Evolutionary conservation across 139 green algal species (phyloP), one percentile per base, ranked within the genome.

Genomic region (Chlorella sp.): DNA sequence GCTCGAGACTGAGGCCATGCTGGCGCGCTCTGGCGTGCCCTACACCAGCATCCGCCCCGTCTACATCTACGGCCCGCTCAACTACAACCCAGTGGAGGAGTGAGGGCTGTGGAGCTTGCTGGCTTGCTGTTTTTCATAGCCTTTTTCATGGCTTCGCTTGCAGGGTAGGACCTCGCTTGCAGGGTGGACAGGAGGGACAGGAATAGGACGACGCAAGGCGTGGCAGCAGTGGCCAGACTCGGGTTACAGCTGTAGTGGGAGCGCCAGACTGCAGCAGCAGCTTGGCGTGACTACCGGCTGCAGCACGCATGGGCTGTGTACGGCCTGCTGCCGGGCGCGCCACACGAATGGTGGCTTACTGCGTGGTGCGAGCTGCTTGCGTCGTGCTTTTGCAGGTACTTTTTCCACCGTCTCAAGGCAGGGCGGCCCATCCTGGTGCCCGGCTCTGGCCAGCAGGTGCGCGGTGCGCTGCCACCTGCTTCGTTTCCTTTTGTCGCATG

Each of bases 41-140:
- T 98, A 80, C 76, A 98, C 94, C 31, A 89, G 74, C 51, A 72
- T 98, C 20, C 87, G 94, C 27, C 94, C 94, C 17, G 93, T 98
- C 23, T 98, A 98, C 90, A 98, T 98, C 84, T 98, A 98, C 82
- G 92, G 90, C 55, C 93, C 94, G 5, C 84, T 98, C n/a, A 98
- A 98, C 87, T 98, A 98, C 88, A 98, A 98, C 87, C 94, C 94
- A 1, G 92, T 98, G 33, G 93, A 98, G 88, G 91, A 95, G 83
- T 94, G 81, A n/a, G n/a, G n/a, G n/a, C n/a, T n/a, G n/a, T n/a
- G n/a, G n/a, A n/a, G n/a, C n/a, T n/a, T n/a, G n/a, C n/a, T n/a
- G n/a, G n/a, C n/a, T n/a, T n/a, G n/a, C n/a, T n/a, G n/a, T 75
- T 94, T 95, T 73, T 90, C 20, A 6, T 29, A 34, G 60, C 6